phyloP scores from a whole-genome alignment of 2,329 filamentous ascomycete genomes.

The Corinectria fuckeliana region DNA sequence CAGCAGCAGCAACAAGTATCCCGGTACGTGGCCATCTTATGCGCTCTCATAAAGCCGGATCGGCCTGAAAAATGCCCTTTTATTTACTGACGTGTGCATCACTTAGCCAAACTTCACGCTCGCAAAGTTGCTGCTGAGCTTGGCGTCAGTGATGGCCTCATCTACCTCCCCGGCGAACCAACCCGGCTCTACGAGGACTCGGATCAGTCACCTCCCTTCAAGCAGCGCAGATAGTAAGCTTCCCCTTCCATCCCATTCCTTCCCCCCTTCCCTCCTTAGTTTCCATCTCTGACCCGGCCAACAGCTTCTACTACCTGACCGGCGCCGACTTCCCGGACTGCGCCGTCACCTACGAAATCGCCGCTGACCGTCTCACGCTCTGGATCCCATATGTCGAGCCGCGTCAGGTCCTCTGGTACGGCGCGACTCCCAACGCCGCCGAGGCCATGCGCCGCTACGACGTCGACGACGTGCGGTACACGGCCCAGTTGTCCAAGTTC shows the following conservation, averaged over 20 bases:
- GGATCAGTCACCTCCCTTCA: slow-evolving; percentile 61
- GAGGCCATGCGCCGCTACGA: slow-evolving; percentile 69
- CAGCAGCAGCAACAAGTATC: slow-evolving; percentile 43
- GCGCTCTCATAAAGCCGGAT: not conserved
- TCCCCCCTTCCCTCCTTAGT: not conserved
- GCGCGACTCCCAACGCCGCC: slow-evolving; percentile 63
- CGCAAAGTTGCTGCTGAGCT: slow-evolving; percentile 61
- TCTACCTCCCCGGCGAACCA: slow-evolving; percentile 62
- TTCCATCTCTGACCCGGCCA: not conserved
- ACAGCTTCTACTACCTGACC: slow-evolving; percentile 65
- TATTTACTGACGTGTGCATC: too few species aligned
- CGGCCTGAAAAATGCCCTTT: too few species aligned
- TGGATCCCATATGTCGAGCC: slow-evolving; percentile 76
- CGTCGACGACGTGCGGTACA: slow-evolving; percentile 73
- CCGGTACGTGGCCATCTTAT: slow-evolving; percentile 40
- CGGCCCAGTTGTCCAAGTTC: slow-evolving; percentile 56
- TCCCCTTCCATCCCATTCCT: not conserved
- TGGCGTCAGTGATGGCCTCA: slow-evolving; percentile 55
- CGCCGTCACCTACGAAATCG: slow-evolving; percentile 63
- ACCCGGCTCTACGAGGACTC: slow-evolving; percentile 63
- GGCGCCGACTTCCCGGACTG: slow-evolving; percentile 62
- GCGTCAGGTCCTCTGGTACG: slow-evolving; percentile 67
- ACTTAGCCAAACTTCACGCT: slow-evolving; percentile 62
- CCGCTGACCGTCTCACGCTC: slow-evolving; percentile 67
- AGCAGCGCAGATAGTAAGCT: slow-evolving; percentile 64